Evolutionary conservation across 2,329 filamentous ascomycete species (phyloP).

Genomic region (Sclerotinia borealis): DNA sequence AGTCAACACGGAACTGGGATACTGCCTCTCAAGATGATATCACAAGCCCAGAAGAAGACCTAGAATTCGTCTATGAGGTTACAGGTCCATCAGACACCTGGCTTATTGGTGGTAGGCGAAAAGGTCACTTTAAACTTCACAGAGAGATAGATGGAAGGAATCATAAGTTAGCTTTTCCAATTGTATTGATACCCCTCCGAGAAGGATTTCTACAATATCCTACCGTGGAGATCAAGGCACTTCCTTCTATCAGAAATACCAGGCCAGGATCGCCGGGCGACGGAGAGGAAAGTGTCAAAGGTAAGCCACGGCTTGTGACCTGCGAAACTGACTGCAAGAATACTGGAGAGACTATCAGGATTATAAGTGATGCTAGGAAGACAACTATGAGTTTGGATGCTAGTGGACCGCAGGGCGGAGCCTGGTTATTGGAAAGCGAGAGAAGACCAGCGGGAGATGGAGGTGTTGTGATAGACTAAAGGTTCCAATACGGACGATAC

Average conservation of each 20-base stretch:
- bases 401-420: conserved; percentile 58
- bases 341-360: conserved; percentile 68
- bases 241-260: conserved; percentile 33
- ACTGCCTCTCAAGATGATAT: conserved; percentile 33
- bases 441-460: conserved; percentile 18
- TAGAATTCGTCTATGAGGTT: conserved; percentile 81
- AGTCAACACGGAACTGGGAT: conserved; percentile 59
- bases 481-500: background rate
- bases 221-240: conserved; percentile 67
- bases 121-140: conserved; percentile 67
- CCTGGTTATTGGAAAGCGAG: conserved; percentile 61
- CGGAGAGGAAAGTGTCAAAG: conserved; percentile 18
- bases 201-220: conserved; percentile 76
- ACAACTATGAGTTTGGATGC: conserved; percentile 70
- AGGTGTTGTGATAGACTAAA: conserved; percentile 16
- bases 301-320: conserved; percentile 35
- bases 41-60: conserved; percentile 32
- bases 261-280: conserved; percentile 17
- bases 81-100: conserved; percentile 68
- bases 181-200: conserved; percentile 75
- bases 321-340: conserved; percentile 80
- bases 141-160: conserved; percentile 38
- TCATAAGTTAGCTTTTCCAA: conserved; percentile 47
- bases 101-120: conserved; percentile 77
- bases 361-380: conserved; percentile 63